A percentile compares a stretch with the other conserved stretches of the same genome.
Evolutionary conservation across 2,329 filamentous ascomycete species (phyloP).

Genomic region (Periconia sp.): DNA sequence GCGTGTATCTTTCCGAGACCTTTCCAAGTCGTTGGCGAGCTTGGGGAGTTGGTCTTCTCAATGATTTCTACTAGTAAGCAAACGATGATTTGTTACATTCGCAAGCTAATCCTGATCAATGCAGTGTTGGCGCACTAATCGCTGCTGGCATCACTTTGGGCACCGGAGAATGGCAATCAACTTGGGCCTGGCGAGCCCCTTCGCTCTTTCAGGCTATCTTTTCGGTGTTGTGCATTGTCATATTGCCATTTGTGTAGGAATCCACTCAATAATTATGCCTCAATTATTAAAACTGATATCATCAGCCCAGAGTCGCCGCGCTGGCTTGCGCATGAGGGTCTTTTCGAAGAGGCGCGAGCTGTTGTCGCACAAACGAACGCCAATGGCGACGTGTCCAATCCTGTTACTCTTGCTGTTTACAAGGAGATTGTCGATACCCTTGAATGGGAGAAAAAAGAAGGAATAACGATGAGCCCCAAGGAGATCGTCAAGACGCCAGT

Average conservation of each 20-base stretch:
- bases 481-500: constrained; percentile 47
- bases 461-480: constrained; percentile 42
- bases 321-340: constrained; percentile 53
- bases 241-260: constrained; percentile 53
- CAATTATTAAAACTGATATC: no score
- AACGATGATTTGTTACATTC: no score
- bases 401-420: constrained; percentile 38
- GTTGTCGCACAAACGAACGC: constrained; percentile 54
- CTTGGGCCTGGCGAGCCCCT: constrained; percentile 56
- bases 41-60: constrained; percentile 51
- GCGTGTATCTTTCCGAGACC: constrained; percentile 58
- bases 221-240: constrained; percentile 48
- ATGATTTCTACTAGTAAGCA: no score
- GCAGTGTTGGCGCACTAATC: constrained; percentile 49
- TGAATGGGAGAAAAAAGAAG: constrained; percentile 53
- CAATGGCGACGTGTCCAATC: constrained; percentile 50
- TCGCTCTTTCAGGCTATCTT: constrained; percentile 53
- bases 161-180: constrained; percentile 49
- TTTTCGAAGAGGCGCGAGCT: constrained; percentile 49
- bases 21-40: constrained; percentile 56
- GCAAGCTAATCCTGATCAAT: no score
- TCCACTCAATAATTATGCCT: no score
- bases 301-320: constrained; percentile 55
- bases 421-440: constrained; percentile 57
- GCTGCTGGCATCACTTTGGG: constrained; percentile 57